Conservation (phyloP, 177 flowering plant genomes). For the Vitis hybrid region DNA sequence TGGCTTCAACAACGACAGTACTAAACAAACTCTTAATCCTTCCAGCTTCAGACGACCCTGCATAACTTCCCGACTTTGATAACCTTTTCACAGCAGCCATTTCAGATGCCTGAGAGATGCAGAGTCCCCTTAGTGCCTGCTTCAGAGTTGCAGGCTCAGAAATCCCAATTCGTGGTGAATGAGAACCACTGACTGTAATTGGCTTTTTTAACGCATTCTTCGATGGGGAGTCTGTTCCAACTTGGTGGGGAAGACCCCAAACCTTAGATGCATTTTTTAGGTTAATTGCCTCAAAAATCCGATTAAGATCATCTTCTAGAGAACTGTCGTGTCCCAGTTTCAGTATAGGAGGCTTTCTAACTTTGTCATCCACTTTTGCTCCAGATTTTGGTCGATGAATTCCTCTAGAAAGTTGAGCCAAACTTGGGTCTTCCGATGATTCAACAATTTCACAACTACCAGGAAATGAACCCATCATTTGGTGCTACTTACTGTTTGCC, state of each 20-base stretch:
- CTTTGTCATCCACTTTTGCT: slow-evolving; percentile 19
- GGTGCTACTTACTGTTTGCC: neutral
- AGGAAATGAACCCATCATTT: slow-evolving; percentile 39
- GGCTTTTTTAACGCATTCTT: slow-evolving; percentile 51
- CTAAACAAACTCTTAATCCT: slow-evolving; percentile 44
- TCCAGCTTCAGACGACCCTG: slow-evolving; percentile 49
- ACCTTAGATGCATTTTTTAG: slow-evolving; percentile 39
- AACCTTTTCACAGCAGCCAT: slow-evolving; percentile 64
- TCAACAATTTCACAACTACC: slow-evolving; percentile 56
- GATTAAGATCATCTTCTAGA: slow-evolving; percentile 60
- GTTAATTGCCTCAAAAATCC: slow-evolving; percentile 53
- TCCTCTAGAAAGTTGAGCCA: slow-evolving; percentile 16
- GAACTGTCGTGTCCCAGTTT: slow-evolving; percentile 30
- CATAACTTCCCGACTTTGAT: slow-evolving; percentile 37
- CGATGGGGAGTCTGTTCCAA: slow-evolving; percentile 22
- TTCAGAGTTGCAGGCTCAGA: slow-evolving; percentile 56
- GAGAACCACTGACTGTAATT: slow-evolving; percentile 31
- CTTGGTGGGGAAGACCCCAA: slow-evolving; percentile 23
- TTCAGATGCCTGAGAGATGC: slow-evolving; percentile 74
- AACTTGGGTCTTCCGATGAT: slow-evolving; percentile 34
- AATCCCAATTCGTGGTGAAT: slow-evolving; percentile 49
- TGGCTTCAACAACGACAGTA: slow-evolving; percentile 38
- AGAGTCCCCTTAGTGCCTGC: slow-evolving; percentile 64
- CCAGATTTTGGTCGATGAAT: slow-evolving; percentile 14
- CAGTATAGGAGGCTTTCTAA: slow-evolving; percentile 24